Evolutionary conservation across 2,329 filamentous ascomycete genomes (phyloP).

Genomic region (Sclerotinia trifoliorum): DNA sequence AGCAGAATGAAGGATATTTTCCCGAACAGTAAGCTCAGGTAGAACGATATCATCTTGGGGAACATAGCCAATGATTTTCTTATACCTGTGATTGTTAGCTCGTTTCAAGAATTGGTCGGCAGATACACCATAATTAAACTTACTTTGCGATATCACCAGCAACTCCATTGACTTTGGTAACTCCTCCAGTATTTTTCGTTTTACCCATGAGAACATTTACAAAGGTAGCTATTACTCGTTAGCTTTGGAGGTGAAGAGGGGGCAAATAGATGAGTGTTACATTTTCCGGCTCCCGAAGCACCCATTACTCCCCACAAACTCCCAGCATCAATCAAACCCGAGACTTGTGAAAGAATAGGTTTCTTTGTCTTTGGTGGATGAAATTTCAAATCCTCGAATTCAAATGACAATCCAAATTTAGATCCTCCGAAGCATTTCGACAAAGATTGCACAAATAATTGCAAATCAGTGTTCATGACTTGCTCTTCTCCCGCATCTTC

Average conservation of each 20-base stretch:
- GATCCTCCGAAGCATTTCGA: conserved; percentile 50
- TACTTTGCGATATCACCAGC: conserved; percentile 37
- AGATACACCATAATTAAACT: conserved; percentile 3
- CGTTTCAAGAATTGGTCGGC: not conserved
- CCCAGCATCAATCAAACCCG: conserved; percentile 53
- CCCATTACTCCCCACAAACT: conserved; percentile 60
- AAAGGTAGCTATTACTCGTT: conserved; percentile 46
- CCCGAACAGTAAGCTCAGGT: conserved; percentile 58
- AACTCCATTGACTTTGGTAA: conserved; percentile 50
- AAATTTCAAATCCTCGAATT: conserved; percentile 51
- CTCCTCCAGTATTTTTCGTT: conserved; percentile 49
- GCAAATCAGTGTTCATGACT: conserved; percentile 44
- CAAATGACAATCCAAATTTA: conserved; percentile 54
- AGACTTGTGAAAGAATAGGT: conserved; percentile 53
- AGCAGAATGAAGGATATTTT: conserved; percentile 61
- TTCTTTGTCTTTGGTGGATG: conserved; percentile 47
- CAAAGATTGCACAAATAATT: conserved; percentile 53
- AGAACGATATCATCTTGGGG: conserved; percentile 61
- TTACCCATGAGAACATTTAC: conserved; percentile 63
- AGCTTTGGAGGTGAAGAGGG: conserved; percentile 6
- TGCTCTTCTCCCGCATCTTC: conserved; percentile 27
- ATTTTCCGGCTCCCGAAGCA: conserved; percentile 58
- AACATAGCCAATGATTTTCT: conserved; percentile 61
- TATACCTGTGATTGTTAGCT: conserved; percentile 44
- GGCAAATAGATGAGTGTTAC: conserved; percentile 25